Base-by-base conservation (phyloP, 192 early-diverging fungal species). In the Ambispora gerdemannii region DNA sequence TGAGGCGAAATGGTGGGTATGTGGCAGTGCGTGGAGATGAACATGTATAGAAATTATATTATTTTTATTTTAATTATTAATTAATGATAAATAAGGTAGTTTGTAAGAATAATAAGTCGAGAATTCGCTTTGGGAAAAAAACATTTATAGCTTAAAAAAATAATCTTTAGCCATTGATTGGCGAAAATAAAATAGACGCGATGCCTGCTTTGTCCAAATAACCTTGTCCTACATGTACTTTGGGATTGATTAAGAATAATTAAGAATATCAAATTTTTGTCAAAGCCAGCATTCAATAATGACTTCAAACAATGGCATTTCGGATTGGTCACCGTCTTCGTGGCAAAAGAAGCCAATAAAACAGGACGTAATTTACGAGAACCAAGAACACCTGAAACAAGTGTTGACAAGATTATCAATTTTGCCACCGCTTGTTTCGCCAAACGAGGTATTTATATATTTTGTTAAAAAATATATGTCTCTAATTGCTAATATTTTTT, bases 361-460 rank as follows among this genome's bases (percentile, higher is more conserved):
- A 62, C 96, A 98, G 78, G 92, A 94, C 63, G 96, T 98, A 22
- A 78, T 82, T 50, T 98, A 95, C 78, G 88, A 91, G 32, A 86
- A 95, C 74, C 82, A 85, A 61, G 75, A 74, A 22, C 87, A 91
- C 71, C 75, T 95, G 2, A 62, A 87, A 22, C 73, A 74, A 10
- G 94, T 95, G 7, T 74, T 96, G 13, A 72, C 77, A 19, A 94
- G 94, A 72, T 80, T 98, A 25, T 77, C 85, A 6, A 78, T 77
- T 49, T 81, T 98, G 62, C 96, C 96, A 70, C 95, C 95, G 20
- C 81, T 98, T 65, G 96, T 98, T n/a, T 84, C 88, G 25, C 80
- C 90, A 56, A 76, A 76, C 11, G 96, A 98, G 84, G 93, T 93
- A 80, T 72, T 33, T 15, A 25, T 24, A 51, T 52, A 15, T 4